A percentile compares a stretch with the other conserved stretches of the same genome.
phyloP scores from a whole-genome alignment of 1,284 basidiomycete genomes.

The Cryptococcus neoformans region DNA sequence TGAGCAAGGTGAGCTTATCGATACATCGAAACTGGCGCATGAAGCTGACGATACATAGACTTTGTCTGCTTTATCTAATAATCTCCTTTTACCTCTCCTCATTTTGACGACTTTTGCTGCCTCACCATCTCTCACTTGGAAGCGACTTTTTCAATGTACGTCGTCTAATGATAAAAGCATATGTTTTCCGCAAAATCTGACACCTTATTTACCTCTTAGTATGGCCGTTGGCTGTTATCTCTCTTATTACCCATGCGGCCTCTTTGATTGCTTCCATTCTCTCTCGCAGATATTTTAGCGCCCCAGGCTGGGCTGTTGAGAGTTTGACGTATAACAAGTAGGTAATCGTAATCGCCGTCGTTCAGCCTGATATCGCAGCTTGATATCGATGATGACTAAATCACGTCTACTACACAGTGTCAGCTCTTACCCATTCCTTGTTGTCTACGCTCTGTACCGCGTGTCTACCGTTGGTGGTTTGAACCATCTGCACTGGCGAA shows the following conservation, averaged over 20 bases:
- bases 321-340: slow-evolving; percentile 41
- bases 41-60: slow-evolving; percentile 10
- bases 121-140: slow-evolving; percentile 23
- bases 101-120: slow-evolving; percentile 35
- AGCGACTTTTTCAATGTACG: slow-evolving; percentile 27
- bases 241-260: slow-evolving; percentile 29
- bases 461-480: slow-evolving; percentile 20
- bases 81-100: slow-evolving; percentile 32
- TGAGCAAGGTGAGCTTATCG: slow-evolving; percentile 16
- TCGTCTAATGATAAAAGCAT: not conserved
- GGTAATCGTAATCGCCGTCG: slow-evolving; percentile 1
- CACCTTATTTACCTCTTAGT: slow-evolving; percentile 14
- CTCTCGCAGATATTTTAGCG: slow-evolving; percentile 18
- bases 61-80: slow-evolving; percentile 18
- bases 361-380: not conserved
- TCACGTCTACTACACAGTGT: slow-evolving; percentile 19
- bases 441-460: slow-evolving; percentile 28
- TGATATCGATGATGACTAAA: not conserved
- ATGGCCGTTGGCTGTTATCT: slow-evolving; percentile 39
- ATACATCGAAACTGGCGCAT: not conserved
- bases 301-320: slow-evolving; percentile 36
- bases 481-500: slow-evolving; percentile 35
- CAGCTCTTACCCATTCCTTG: slow-evolving; percentile 36
- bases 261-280: slow-evolving; percentile 27
- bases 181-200: not conserved